Conservation (phyloP, 202 grass and related monocot species). For the Dendrocalamus latiflorus region DNA sequence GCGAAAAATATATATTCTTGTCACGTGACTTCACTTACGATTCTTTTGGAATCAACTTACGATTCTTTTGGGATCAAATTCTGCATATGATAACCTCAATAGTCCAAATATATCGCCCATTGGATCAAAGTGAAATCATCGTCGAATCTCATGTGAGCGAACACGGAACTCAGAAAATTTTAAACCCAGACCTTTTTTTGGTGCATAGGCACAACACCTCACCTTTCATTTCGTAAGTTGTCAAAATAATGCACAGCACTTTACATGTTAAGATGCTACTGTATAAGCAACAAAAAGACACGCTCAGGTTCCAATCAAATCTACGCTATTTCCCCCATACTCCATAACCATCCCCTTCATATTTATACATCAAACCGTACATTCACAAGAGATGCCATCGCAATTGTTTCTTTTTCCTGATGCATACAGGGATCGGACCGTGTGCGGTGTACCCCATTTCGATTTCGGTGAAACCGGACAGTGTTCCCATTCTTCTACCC, state of each 20-base stretch:
- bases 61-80: not conserved
- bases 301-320: not conserved
- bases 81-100: not conserved
- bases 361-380: slow-evolving; percentile 3
- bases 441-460: not conserved
- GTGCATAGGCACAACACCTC: too few species aligned
- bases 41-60: too few species aligned
- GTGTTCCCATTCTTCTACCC: not conserved
- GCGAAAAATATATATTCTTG: not conserved
- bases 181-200: too few species aligned
- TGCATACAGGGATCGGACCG: not conserved
- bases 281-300: not conserved
- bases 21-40: not conserved
- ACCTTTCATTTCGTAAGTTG: not conserved
- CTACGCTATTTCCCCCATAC: not conserved
- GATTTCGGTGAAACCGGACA: not conserved
- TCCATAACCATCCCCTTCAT: not conserved
- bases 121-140: not conserved
- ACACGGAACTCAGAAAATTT: not conserved
- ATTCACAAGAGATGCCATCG: not conserved
- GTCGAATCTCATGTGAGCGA: not conserved
- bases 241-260: not conserved
- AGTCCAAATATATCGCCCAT: not conserved
- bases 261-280: not conserved
- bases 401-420: not conserved